phyloP scores from a whole-genome alignment of 2,329 filamentous ascomycete species.

The Dendryphion nanum region DNA sequence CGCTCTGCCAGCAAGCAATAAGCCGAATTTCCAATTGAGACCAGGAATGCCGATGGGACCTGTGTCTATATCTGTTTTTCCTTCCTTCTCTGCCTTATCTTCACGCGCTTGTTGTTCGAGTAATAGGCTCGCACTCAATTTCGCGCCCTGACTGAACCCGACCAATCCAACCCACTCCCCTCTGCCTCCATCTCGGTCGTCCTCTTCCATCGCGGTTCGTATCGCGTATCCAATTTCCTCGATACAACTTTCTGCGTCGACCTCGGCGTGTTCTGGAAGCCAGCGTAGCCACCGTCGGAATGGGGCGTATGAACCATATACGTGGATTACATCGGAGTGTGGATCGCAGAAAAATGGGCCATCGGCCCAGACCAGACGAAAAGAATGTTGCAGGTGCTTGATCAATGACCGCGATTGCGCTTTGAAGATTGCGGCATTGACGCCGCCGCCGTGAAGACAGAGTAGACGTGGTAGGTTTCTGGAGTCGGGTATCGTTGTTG shows the following conservation, averaged over 20 bases:
- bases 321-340: constrained; percentile 61
- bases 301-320: constrained; percentile 66
- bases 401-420: constrained; percentile 62
- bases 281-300: constrained; percentile 66
- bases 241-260: constrained; percentile 50
- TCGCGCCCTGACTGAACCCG: constrained; percentile 53
- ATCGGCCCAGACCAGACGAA: constrained; percentile 72
- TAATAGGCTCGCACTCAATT: constrained; percentile 46
- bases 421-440: constrained; percentile 68
- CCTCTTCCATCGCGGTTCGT: constrained; percentile 45
- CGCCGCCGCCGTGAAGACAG: constrained; percentile 78
- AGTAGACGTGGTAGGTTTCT: constrained; percentile 62
- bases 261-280: constrained; percentile 55
- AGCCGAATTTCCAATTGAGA: constrained; percentile 56
- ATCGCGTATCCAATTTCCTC: constrained; percentile 49
- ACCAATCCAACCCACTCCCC: constrained; percentile 52
- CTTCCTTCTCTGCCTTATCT: constrained; percentile 25
- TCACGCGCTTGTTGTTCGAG: constrained; percentile 59
- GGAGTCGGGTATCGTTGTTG: constrained; percentile 23
- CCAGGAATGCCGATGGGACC: constrained; percentile 25
- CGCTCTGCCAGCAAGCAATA: constrained; percentile 61
- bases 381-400: constrained; percentile 52
- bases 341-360: constrained; percentile 64
- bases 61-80: constrained; percentile 13
- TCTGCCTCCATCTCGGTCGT: constrained; percentile 38